phyloP scores from a whole-genome alignment of 2,329 filamentous ascomycete genomes.

The Fusarium pseudonygamai region DNA sequence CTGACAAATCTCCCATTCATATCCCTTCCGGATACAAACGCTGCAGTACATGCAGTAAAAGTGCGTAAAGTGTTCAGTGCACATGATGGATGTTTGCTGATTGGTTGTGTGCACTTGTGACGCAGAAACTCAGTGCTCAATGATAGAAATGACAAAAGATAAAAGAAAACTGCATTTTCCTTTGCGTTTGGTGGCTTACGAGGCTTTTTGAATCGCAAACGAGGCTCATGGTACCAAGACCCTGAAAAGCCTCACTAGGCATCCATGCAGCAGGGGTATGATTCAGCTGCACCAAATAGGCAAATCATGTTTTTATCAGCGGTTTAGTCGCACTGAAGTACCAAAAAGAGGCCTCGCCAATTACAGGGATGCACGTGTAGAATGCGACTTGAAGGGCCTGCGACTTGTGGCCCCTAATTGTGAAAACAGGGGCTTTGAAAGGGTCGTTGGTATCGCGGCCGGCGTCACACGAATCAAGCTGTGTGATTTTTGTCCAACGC shows the following conservation, averaged over 20 bases:
- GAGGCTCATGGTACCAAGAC: no score
- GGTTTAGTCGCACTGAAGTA: background rate
- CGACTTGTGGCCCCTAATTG: background rate
- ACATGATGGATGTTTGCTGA: background rate
- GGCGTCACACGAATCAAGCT: background rate
- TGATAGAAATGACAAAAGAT: background rate
- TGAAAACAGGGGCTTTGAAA: background rate
- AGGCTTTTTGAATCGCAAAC: background rate
- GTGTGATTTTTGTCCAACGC: background rate
- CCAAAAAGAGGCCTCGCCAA: slow-evolving; percentile 18
- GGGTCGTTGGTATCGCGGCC: background rate
- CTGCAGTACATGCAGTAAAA: slow-evolving; percentile 15
- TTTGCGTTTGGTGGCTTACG: background rate
- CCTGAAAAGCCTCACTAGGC: slow-evolving; percentile 2
- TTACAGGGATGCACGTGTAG: background rate
- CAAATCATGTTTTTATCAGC: background rate
- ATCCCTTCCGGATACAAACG: slow-evolving; percentile 4
- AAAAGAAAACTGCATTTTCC: background rate
- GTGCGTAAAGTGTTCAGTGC: slow-evolving; percentile 12
- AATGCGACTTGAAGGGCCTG: background rate
- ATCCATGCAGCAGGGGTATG: slow-evolving; percentile 1
- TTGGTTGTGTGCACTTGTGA: background rate
- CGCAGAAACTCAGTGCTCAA: no score
- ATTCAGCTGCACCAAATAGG: background rate
- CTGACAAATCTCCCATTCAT: slow-evolving; percentile 6